Base-by-base conservation (phyloP, 2,329 filamentous ascomycete genomes). In the Colletotrichum chlorophyti region DNA sequence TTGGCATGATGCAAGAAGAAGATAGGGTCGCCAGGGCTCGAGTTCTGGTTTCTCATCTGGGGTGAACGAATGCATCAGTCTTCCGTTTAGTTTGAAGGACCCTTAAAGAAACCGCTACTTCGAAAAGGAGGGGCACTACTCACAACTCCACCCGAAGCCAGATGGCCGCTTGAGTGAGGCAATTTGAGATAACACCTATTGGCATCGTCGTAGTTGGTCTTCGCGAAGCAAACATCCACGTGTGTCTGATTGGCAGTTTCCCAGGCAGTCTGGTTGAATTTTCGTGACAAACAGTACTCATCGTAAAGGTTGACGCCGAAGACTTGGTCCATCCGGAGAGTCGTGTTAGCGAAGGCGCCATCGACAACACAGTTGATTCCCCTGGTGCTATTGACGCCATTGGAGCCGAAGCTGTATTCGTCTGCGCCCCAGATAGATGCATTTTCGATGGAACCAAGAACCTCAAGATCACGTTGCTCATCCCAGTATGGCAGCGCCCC, bases 341-440 rank as follows among this genome's bases (percentile, higher is more conserved):
- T 55, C 3, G 43, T 55, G 1, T 64, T 62, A 3, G 65, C 66
- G 29, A 68, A 70, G 0, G 68, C 60, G 2, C 68, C 67, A 2
- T 37, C 62, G 24, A 64, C 48, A 17, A 69, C 62, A 17, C 67
- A 69, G 35, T 42, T 35, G 10, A 35, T 21, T 2, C 35, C 52
- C 3, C 60, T 45, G 15, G 37, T 27, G 46, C 43, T 53, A 26
- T 49, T 37, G 21, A 64, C 63, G 21, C 64, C 66, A 35, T 67
- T 53, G 7, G 65, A 68, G n/a, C 72, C 72, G 51, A 74, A 74
- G 10, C 71, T 71, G 52, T 38, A 49, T 15, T 55, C 52, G 35
- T 55, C 52, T 5, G 43, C 24, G 8, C 52, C 52, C 52, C 43
- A 55, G 15, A 55, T 27, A 8, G 52, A 49, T 19, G 52, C 43